Evolutionary conservation across 2,329 filamentous ascomycete species (phyloP).

Genomic region (Penicillium polonicum): DNA sequence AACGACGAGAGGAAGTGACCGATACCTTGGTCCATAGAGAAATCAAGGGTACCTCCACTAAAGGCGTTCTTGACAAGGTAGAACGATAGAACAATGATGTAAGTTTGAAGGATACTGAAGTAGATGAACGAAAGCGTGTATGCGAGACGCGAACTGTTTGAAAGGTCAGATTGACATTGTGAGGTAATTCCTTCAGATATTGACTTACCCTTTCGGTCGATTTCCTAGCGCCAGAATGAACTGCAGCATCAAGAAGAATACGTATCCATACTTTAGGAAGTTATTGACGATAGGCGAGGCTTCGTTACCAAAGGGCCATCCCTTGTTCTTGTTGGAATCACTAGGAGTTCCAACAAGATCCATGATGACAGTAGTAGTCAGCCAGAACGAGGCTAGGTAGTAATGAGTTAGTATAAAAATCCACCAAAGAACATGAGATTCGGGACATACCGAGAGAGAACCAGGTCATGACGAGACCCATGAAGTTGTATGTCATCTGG

Average conservation of each 20-base stretch:
- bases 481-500: slow-evolving; percentile 89
- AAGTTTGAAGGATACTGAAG: slow-evolving; percentile 82
- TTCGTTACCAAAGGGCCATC: slow-evolving; percentile 27
- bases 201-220: slow-evolving; percentile 75
- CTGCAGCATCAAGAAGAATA: slow-evolving; percentile 86
- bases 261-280: slow-evolving; percentile 82
- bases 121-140: slow-evolving; percentile 86
- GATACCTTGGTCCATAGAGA: slow-evolving; percentile 62
- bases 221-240: slow-evolving; percentile 95
- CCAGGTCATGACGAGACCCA: slow-evolving; percentile 85
- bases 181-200: not conserved
- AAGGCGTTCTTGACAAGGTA: slow-evolving; percentile 86
- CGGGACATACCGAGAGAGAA: slow-evolving; percentile 60
- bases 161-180: not conserved
- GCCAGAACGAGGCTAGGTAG: slow-evolving; percentile 24
- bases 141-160: slow-evolving; percentile 62
- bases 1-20: slow-evolving; percentile 71
- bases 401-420: not conserved
- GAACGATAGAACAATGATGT: slow-evolving; percentile 79
- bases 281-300: slow-evolving; percentile 78
- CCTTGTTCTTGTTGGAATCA: slow-evolving; percentile 19
- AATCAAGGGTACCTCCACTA: slow-evolving; percentile 53
- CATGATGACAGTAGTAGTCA: slow-evolving; percentile 29
- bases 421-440: not conserved
- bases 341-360: slow-evolving; percentile 28